Percentiles rank a stretch among this genome's conserved stretches.
Conservation (phyloP, 768 basidiomycete species). For the Tulasnella sp. region DNA sequence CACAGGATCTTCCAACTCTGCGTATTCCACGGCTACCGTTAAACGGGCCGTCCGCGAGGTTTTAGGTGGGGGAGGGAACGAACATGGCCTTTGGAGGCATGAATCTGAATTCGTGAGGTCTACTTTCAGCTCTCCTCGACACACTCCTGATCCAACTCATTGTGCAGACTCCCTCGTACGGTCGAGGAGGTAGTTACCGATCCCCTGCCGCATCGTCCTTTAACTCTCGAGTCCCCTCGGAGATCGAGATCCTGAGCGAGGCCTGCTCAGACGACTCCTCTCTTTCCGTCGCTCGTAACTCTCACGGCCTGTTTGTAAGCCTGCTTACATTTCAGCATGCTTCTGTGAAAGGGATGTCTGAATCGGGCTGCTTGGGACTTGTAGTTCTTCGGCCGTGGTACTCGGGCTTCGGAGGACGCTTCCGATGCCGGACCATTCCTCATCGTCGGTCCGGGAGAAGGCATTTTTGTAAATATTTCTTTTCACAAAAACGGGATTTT, state of each 20-base stretch:
- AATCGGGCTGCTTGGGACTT: neutral
- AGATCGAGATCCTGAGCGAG: neutral
- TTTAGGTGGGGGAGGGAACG: conserved; percentile 6
- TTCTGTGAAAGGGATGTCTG: neutral
- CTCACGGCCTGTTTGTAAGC: conserved; percentile 4
- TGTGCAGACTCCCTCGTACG: neutral
- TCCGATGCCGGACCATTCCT: neutral
- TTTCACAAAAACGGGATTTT: neutral
- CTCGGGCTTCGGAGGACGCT: neutral
- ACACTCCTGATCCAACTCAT: neutral
- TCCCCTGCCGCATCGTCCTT: neutral
- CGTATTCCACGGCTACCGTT: neutral
- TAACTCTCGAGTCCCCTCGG: neutral
- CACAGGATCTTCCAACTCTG: neutral
- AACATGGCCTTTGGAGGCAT: neutral
- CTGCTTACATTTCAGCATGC: too few species aligned
- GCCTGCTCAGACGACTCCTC: neutral
- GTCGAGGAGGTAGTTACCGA: neutral
- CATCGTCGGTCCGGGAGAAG: neutral
- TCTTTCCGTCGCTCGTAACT: neutral
- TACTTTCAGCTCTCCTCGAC: neutral
- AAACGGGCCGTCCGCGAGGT: neutral
- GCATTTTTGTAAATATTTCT: neutral
- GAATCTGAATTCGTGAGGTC: neutral
- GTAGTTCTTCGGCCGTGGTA: conserved; percentile 4